Evolutionary conservation across 2,329 filamentous ascomycete species (phyloP).

Genomic region (Alternaria novae-zelandiae): DNA sequence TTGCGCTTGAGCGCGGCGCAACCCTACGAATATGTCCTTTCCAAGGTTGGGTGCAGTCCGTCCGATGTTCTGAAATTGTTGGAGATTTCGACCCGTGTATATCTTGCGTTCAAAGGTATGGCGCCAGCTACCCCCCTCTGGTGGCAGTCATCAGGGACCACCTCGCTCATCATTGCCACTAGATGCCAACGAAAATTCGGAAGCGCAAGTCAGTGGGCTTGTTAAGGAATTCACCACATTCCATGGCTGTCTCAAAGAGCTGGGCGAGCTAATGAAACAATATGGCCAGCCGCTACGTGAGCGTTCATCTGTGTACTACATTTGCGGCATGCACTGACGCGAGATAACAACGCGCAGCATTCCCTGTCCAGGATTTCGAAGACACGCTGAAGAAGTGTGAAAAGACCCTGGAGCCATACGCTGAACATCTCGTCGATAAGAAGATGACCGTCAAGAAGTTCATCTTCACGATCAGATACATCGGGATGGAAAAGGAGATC

Average conservation of each 20-base stretch:
- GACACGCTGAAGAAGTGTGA: constrained; percentile 40
- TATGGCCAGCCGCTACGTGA: constrained; percentile 27
- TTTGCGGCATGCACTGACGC: background rate
- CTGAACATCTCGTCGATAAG: constrained; percentile 38
- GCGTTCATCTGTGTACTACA: background rate
- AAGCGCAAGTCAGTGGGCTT: constrained; percentile 39
- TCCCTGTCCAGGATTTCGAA: constrained; percentile 38
- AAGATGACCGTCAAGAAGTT: constrained; percentile 41
- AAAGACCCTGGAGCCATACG: constrained; percentile 37
- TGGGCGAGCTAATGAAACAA: constrained; percentile 41
- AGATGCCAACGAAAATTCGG: constrained; percentile 46
- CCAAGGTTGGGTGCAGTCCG: constrained; percentile 39
- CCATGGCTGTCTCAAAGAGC: constrained; percentile 34
- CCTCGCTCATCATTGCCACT: constrained; percentile 11
- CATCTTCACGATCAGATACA: constrained; percentile 39
- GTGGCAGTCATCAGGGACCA: background rate
- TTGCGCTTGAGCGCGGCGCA: constrained; percentile 40
- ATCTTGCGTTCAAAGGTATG: constrained; percentile 43
- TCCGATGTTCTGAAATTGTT: constrained; percentile 41
- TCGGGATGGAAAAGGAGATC: constrained; percentile 44
- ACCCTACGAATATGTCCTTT: constrained; percentile 35
- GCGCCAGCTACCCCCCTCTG: background rate
- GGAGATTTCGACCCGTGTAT: constrained; percentile 40
- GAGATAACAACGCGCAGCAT: constrained; percentile 26
- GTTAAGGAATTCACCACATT: constrained; percentile 41